Conservation (phyloP, 139 green algal species). For the Volvox reticuliferus region DNA sequence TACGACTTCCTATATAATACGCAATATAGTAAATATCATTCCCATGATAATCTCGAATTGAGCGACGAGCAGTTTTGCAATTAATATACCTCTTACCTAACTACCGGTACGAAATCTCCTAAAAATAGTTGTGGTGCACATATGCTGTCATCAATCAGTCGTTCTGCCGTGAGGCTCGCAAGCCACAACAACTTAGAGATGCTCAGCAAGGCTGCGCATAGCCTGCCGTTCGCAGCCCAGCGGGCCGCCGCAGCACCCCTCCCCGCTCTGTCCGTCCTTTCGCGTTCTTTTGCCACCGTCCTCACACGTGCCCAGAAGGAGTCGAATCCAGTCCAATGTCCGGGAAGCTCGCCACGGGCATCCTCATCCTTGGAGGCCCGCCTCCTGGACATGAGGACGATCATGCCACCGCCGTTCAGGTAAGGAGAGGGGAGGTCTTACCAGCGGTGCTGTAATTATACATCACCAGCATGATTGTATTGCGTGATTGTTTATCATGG, state of each 20-base stretch:
- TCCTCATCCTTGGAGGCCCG: not conserved
- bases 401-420: constrained; percentile 37
- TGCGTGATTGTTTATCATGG: not conserved
- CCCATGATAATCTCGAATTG: too few species aligned
- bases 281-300: not conserved
- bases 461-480: not conserved
- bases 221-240: too few species aligned
- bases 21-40: too few species aligned
- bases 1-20: too few species aligned
- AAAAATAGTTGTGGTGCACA: too few species aligned
- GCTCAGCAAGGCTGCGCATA: too few species aligned
- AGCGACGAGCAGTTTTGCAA: too few species aligned
- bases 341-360: not conserved
- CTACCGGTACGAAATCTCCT: too few species aligned
- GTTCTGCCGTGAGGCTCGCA: too few species aligned
- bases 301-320: constrained; percentile 17
- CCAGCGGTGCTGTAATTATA: not conserved
- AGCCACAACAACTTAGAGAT: too few species aligned
- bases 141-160: not conserved
- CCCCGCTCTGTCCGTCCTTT: too few species aligned
- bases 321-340: not conserved
- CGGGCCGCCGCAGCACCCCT: not conserved
- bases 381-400: not conserved
- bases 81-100: too few species aligned
- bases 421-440: not conserved